Evolutionary conservation across 805 yeast genomes (phyloP), one percentile per base, ranked within the genome.

Genomic region (Wickerhamomyces queroliae): DNA sequence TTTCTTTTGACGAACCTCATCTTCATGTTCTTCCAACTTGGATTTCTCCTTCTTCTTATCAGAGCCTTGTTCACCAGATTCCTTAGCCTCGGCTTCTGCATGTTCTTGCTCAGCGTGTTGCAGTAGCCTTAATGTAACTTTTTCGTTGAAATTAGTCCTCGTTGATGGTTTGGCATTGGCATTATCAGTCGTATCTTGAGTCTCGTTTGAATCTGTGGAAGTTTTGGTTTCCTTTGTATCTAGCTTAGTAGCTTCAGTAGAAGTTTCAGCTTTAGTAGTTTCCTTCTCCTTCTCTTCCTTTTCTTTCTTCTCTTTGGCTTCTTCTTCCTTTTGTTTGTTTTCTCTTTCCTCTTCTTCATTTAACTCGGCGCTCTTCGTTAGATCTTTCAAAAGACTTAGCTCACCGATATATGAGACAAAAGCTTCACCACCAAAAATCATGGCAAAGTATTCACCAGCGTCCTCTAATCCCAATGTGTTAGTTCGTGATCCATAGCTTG

Each of bases 361-460:
- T 41, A 75, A 54, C 42, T 75, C 79, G 43, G 74, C 72, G 35
- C 75, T 66, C 57, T 82, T 80, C 30, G 83, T 74, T 56, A 93
- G 64, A 50, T 89, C 95, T 52, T 77, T 78, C 55, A 93, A 61
- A 58, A 90, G 69, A 22, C 89, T 76, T 45, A 89, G 64, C 58
- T 93, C 96, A 5, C 99, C 99, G 51, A 91, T 86, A 72, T 89
- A 82, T 36, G 82, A 80, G 25, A 69, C 74, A 61, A 90, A 89
- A 2, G 93, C 95, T 41, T 84, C 95, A 36, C 96, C 96, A 33
- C 96, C 96, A 61, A 89, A 81, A 43, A 82, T 80, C 65, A 72
- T 72, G 4, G 81, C 69, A 56, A 81, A 82, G 50, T 80, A 78
- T 53, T 81, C 88, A 31, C 76, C 68, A 2, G 91, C 85, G 57